Percentiles rank a stretch among this genome's conserved stretches.
Evolutionary conservation across 2,329 filamentous ascomycete genomes (phyloP).

Genomic region (Curvularia lunata): DNA sequence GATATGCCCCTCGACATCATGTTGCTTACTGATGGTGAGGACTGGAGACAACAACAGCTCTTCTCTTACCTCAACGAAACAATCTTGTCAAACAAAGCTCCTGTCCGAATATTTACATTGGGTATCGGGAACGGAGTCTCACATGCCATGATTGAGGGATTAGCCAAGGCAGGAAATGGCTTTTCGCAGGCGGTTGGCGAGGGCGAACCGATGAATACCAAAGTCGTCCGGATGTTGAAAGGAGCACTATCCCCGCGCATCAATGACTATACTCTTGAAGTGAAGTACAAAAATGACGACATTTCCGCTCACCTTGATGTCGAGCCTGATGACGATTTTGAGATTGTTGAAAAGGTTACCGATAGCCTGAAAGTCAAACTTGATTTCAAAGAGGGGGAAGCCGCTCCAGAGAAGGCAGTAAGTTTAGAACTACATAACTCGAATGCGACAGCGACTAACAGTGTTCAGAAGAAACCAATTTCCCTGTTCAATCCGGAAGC

Average conservation of each 20-base stretch:
- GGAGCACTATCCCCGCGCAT: slow-evolving; percentile 71
- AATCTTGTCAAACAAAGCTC: slow-evolving; percentile 49
- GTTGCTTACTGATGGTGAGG: slow-evolving; percentile 63
- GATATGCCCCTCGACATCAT: slow-evolving; percentile 61
- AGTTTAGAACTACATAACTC: slow-evolving; percentile 6
- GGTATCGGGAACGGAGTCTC: slow-evolving; percentile 64
- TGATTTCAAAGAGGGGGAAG: slow-evolving; percentile 23
- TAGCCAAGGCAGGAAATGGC: slow-evolving; percentile 64
- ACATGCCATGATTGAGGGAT: slow-evolving; percentile 63
- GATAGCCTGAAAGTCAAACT: slow-evolving; percentile 56
- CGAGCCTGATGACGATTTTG: slow-evolving; percentile 60
- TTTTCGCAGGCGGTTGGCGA: slow-evolving; percentile 66
- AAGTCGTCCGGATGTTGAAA: slow-evolving; percentile 76
- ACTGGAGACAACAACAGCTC: slow-evolving; percentile 57
- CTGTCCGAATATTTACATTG: slow-evolving; percentile 63
- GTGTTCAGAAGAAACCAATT: slow-evolving; percentile 54
- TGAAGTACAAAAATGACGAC: slow-evolving; percentile 60
- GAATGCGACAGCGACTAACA: slow-evolving; percentile 15
- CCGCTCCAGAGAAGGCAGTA: slow-evolving; percentile 14
- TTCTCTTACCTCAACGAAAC: slow-evolving; percentile 58
- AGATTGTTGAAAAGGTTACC: slow-evolving; percentile 66
- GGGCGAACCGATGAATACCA: slow-evolving; percentile 70
- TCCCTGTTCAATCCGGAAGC: slow-evolving; percentile 65
- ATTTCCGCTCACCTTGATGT: slow-evolving; percentile 11
- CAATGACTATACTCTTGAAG: slow-evolving; percentile 66